A percentile compares a stretch with the other conserved stretches of the same genome.
Evolutionary conservation across 306 rosid species (phyloP).

Genomic region (Spatholobus suberectus): DNA sequence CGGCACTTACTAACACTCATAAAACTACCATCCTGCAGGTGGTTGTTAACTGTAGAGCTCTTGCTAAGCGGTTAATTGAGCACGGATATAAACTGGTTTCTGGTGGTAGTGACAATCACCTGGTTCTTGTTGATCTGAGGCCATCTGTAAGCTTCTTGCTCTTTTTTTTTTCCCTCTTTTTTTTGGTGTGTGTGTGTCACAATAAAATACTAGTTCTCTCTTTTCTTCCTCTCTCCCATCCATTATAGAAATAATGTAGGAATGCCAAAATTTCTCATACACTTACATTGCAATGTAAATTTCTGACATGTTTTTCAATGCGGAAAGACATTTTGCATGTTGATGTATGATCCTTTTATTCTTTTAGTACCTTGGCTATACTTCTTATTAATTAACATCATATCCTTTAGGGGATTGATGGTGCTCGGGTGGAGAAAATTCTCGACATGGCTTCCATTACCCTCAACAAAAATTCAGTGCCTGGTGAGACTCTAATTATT

Average conservation of each 20-base stretch:
- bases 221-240: not conserved
- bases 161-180: not conserved
- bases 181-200: not conserved
- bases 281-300: not conserved
- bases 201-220: not conserved
- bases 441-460: constrained; percentile 91
- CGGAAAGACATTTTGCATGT: too few relatives aligned
- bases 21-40: constrained; percentile 57
- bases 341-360: not conserved
- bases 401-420: constrained; percentile 75
- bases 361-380: not conserved
- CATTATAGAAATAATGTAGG: not conserved
- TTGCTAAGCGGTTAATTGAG: constrained; percentile 67
- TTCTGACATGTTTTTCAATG: constrained; percentile 18
- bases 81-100: constrained; percentile 88
- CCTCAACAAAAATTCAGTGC: constrained; percentile 92
- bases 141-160: constrained; percentile 70
- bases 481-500: constrained; percentile 56
- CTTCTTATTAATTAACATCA: constrained; percentile 31
- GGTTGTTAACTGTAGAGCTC: constrained; percentile 88
- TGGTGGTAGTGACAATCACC: constrained; percentile 94
- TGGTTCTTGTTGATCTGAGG: constrained; percentile 94
- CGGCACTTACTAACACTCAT: constrained; percentile 30
- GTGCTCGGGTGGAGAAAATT: constrained; percentile 93
- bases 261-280: constrained; percentile 21